These are phyloP conservation scores for Erysiphe neolycopersici DNA, from an alignment of 2,329 filamentous ascomycete genomes.

Conservation along the genomic window DNA sequence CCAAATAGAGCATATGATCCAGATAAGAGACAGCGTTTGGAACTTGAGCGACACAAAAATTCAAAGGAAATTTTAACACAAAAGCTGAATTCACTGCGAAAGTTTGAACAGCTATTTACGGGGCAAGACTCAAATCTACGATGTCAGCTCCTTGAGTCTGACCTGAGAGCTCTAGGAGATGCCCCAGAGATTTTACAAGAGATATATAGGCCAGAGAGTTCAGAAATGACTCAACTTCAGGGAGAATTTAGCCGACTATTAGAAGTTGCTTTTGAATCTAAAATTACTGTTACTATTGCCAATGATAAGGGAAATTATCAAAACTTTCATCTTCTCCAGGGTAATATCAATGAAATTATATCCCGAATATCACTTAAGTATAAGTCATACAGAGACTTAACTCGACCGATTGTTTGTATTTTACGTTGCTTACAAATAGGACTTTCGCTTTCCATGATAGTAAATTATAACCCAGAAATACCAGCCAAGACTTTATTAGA, in stretches of 20 bases:
- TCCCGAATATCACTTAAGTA: slow-evolving; percentile 43
- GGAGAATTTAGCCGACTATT: slow-evolving; percentile 60
- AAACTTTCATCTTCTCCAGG: slow-evolving; percentile 18
- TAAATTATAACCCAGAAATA: slow-evolving; percentile 1
- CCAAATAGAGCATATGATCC: slow-evolving; percentile 76
- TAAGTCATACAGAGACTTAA: slow-evolving; percentile 63
- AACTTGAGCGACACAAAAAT: slow-evolving; percentile 24
- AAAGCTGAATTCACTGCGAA: slow-evolving; percentile 30
- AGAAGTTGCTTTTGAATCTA: slow-evolving; percentile 16
- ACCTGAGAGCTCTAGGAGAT: slow-evolving; percentile 35
- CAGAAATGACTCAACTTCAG: slow-evolving; percentile 45
- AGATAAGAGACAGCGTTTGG: slow-evolving; percentile 32
- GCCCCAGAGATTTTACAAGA: slow-evolving; percentile 35
- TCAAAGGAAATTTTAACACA: slow-evolving; percentile 22
- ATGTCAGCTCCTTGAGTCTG: slow-evolving; percentile 31
- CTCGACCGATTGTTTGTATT: slow-evolving; percentile 49
- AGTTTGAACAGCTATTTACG: slow-evolving; percentile 40
- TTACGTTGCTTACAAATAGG: slow-evolving; percentile 56
- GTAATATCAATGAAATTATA: slow-evolving; percentile 41
- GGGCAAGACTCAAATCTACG: slow-evolving; percentile 43
- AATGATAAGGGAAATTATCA: slow-evolving; percentile 16
- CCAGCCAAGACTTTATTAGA: slow-evolving; percentile 2
- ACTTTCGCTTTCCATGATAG: slow-evolving; percentile 27
- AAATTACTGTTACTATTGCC: slow-evolving; percentile 3
- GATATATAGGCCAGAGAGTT: slow-evolving; percentile 44